phyloP scores from a whole-genome alignment of 1,139 yeast genomes.

The Suhomyces coccinellae region DNA sequence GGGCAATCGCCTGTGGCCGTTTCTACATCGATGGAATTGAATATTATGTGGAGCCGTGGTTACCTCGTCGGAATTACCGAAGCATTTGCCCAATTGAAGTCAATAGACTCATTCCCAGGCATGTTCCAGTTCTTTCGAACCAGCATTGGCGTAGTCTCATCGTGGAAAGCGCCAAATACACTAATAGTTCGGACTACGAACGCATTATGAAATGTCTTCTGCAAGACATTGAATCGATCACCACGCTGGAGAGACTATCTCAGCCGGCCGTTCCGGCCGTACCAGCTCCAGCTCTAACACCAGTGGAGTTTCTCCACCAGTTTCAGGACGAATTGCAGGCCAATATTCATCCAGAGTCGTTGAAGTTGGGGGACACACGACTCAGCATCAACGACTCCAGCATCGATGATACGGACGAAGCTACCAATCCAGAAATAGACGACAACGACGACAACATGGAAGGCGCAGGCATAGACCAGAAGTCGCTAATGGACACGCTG shows the following conservation, averaged over 20 bases:
- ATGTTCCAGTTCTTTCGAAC: neutral
- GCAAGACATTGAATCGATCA: slow-evolving; percentile 1
- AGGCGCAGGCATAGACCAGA: too few species aligned
- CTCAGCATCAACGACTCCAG: neutral
- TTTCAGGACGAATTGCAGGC: neutral
- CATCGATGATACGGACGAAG: neutral
- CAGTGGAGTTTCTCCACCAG: neutral
- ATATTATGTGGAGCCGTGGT: neutral
- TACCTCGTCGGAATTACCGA: too few species aligned
- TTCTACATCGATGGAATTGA: neutral
- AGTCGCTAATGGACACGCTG: too few species aligned
- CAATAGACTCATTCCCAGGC: too few species aligned
- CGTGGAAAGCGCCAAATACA: neutral
- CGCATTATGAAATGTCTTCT: slow-evolving; percentile 3
- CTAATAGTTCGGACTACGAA: neutral
- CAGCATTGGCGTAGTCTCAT: neutral
- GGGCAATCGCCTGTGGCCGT: neutral
- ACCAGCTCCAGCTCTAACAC: neutral
- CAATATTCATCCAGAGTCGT: neutral
- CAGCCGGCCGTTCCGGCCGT: neutral
- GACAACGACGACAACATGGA: too few species aligned
- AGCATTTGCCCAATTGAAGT: too few species aligned
- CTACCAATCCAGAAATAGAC: too few species aligned
- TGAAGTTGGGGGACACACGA: neutral
- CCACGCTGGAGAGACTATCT: neutral